Conservation (phyloP, 1,284 basidiomycete genomes). For the Rhodotorula sp. region DNA sequence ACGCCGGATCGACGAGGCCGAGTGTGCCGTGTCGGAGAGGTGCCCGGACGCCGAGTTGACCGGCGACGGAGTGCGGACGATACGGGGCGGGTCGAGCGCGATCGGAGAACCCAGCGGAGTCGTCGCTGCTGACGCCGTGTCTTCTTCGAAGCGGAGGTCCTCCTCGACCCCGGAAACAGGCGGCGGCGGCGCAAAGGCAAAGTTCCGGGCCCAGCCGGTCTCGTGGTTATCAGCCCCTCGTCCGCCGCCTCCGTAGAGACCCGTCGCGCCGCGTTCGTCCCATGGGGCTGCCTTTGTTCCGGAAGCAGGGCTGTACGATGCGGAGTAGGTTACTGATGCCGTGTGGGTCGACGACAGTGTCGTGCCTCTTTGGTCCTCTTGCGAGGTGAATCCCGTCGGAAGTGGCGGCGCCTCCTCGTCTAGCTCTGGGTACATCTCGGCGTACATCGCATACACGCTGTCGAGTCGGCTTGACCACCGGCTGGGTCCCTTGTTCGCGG, state of each 20-base stretch:
- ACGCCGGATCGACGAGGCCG: not conserved
- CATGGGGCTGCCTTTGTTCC: constrained; percentile 16
- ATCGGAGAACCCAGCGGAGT: not conserved
- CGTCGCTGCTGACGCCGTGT: constrained; percentile 7
- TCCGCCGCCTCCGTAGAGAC: constrained; percentile 39
- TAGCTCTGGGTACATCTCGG: constrained; percentile 30
- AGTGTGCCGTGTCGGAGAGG: not conserved
- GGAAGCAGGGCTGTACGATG: not conserved
- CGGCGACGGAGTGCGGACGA: not conserved
- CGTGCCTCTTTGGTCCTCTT: constrained; percentile 1
- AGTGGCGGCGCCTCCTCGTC: not conserved
- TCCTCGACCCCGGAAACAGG: constrained; percentile 22
- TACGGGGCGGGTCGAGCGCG: not conserved
- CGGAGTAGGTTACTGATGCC: not conserved
- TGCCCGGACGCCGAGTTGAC: not conserved
- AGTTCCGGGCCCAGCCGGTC: constrained; percentile 37
- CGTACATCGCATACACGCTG: constrained; percentile 32
- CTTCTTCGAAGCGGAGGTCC: constrained; percentile 21
- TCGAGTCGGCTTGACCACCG: constrained; percentile 19
- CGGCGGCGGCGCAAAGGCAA: constrained; percentile 12
- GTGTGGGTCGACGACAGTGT: not conserved
- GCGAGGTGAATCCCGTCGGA: not conserved
- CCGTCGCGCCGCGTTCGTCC: constrained; percentile 38
- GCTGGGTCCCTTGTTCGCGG: not conserved
- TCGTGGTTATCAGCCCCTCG: constrained; percentile 37